phyloP scores from a whole-genome alignment of 495 filamentous ascomycete species.

The Penicillium flavigenum region DNA sequence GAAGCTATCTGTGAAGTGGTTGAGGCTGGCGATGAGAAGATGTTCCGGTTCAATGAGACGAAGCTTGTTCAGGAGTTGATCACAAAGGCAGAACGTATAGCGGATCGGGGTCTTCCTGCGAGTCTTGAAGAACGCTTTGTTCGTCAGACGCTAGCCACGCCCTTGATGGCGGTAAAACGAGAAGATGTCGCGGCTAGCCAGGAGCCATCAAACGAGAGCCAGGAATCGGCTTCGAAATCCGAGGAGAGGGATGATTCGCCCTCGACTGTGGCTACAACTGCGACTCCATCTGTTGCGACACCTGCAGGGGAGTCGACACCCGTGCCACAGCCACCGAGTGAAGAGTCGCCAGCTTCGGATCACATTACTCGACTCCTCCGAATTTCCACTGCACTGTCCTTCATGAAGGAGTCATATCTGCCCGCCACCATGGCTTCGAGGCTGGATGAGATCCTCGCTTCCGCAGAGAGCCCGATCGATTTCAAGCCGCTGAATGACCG shows the following conservation, averaged over 20 bases:
- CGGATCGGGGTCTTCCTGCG: conserved; percentile 60
- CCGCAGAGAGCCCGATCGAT: conserved; percentile 52
- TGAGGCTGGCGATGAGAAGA: conserved; percentile 74
- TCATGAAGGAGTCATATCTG: conserved; percentile 73
- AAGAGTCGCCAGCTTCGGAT: conserved; percentile 38
- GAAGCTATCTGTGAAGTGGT: conserved; percentile 71
- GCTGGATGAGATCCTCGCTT: conserved; percentile 50
- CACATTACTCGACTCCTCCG: conserved; percentile 63
- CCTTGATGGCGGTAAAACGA: conserved; percentile 62
- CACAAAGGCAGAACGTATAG: conserved; percentile 70
- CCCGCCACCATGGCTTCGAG: conserved; percentile 47
- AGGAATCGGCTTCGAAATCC: conserved; percentile 28
- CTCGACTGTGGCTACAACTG: conserved; percentile 37
- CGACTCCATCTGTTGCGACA: conserved; percentile 42
- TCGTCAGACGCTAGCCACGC: conserved; percentile 68
- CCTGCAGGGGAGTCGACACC: conserved; percentile 42
- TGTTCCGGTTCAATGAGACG: conserved; percentile 71
- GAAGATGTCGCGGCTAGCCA: conserved; percentile 35
- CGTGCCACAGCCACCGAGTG: conserved; percentile 29
- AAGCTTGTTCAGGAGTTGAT: conserved; percentile 69
- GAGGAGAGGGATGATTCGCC: conserved; percentile 35
- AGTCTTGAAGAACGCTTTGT: conserved; percentile 90
- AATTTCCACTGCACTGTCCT: conserved; percentile 71
- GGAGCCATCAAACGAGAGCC: conserved; percentile 13
- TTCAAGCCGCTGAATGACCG: conserved; percentile 69